Percentiles rank a stretch among this genome's conserved stretches.
Conservation (phyloP, 2,329 filamentous ascomycete species). For the Clonostachys rosea region DNA sequence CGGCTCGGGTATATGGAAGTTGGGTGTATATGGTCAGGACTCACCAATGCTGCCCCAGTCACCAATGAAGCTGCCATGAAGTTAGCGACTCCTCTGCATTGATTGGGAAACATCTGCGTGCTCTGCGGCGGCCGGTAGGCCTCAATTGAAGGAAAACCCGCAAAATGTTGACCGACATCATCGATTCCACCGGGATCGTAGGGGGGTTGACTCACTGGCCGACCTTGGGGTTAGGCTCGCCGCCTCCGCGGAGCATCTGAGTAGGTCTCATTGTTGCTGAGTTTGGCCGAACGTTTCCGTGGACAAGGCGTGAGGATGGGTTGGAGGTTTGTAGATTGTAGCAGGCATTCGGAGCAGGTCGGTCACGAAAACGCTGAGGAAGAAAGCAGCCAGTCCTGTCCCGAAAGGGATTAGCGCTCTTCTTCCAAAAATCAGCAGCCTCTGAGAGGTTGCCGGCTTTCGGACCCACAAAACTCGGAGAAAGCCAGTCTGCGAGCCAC, state of each 20-base stretch:
- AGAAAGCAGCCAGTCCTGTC: too few relatives aligned
- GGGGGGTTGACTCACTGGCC: constrained; percentile 3
- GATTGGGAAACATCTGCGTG: too few relatives aligned
- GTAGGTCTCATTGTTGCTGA: constrained; percentile 34
- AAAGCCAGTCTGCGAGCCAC: too few relatives aligned
- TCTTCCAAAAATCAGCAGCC: too few relatives aligned
- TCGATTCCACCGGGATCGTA: neutral
- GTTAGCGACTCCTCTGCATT: too few relatives aligned
- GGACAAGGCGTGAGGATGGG: neutral
- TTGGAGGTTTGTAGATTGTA: constrained; percentile 2
- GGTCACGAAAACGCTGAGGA: too few relatives aligned
- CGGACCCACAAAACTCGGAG: too few relatives aligned
- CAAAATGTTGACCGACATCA: neutral
- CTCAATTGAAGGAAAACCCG: constrained; percentile 1
- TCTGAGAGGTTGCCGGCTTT: too few relatives aligned
- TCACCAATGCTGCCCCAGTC: constrained; percentile 73
- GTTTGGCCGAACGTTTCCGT: too few relatives aligned
- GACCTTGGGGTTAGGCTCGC: constrained; percentile 9
- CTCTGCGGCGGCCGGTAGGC: too few relatives aligned
- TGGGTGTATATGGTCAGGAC: constrained; percentile 23
- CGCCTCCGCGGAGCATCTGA: constrained; percentile 28
- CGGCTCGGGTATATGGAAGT: neutral
- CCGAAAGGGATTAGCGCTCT: too few relatives aligned
- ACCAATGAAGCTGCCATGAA: constrained; percentile 59
- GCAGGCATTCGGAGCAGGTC: neutral